phyloP scores from a whole-genome alignment of 495 filamentous ascomycete species.

The Trichoderma erinaceum region DNA sequence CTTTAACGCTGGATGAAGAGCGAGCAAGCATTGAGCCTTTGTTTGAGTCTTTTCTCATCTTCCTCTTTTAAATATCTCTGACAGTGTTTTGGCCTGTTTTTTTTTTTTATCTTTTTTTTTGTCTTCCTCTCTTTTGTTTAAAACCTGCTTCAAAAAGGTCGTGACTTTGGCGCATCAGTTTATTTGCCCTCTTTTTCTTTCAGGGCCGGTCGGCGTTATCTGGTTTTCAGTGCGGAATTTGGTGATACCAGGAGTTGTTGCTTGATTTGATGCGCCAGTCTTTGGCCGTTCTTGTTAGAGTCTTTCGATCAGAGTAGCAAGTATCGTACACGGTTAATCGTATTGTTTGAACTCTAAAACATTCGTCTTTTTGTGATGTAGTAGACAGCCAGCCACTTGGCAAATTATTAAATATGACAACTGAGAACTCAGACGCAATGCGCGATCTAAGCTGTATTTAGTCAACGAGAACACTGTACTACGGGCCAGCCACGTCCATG shows the following conservation, averaged over 20 bases:
- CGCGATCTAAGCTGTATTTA: not conserved
- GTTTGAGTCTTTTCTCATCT: not conserved
- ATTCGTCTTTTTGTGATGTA: not conserved
- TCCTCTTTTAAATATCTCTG: not conserved
- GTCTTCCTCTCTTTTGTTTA: not conserved
- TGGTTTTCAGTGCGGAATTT: not conserved
- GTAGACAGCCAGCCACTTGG: not conserved
- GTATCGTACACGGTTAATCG: conserved; percentile 6
- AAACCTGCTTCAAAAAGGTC: not conserved
- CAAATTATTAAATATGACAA: not conserved
- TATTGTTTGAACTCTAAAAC: not conserved
- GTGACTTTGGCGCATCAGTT: not conserved
- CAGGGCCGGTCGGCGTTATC: not conserved
- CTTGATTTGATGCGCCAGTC: conserved; percentile 14
- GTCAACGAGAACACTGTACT: not conserved
- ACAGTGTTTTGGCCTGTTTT: not conserved
- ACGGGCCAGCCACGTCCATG: not conserved
- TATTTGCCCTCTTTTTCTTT: not conserved
- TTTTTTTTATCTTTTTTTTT: not conserved
- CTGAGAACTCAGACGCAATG: not conserved
- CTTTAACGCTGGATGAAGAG: not conserved
- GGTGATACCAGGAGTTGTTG: conserved; percentile 11
- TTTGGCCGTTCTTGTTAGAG: conserved; percentile 1
- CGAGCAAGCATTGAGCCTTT: not conserved
- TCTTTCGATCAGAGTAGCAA: not conserved